Evolutionary conservation across 108 stramenopile genomes (phyloP).

Genomic region (Cyclotella baltica): DNA sequence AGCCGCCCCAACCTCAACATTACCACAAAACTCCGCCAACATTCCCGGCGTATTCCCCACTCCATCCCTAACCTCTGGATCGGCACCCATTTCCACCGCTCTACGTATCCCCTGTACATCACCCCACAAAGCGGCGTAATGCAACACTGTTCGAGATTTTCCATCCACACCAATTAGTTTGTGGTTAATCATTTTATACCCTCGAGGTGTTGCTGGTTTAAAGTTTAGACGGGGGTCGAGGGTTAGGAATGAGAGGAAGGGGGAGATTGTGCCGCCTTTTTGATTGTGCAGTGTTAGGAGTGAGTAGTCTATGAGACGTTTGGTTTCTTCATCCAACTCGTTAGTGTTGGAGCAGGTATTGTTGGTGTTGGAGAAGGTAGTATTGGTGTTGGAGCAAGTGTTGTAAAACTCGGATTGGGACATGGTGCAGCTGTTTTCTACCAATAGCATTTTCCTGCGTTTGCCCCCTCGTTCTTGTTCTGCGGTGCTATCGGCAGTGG

Average conservation of each 20-base stretch:
- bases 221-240: constrained; percentile 35
- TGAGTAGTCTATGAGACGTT: constrained; percentile 40
- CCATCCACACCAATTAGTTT: constrained; percentile 17
- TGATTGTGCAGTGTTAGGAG: constrained; percentile 32
- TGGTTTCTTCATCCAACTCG: constrained; percentile 14
- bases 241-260: constrained; percentile 40
- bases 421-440: constrained; percentile 40
- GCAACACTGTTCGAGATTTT: constrained; percentile 41
- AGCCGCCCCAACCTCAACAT: constrained; percentile 10
- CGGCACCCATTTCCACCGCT: constrained; percentile 45
- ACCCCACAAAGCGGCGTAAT: constrained; percentile 49
- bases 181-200: constrained; percentile 35
- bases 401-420: constrained; percentile 41
- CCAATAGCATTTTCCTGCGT: constrained; percentile 9
- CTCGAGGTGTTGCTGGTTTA: constrained; percentile 9
- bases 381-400: neutral
- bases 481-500: too few species aligned
- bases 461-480: neutral
- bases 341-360: neutral
- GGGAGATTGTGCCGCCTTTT: constrained; percentile 40
- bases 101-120: constrained; percentile 33
- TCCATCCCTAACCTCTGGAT: constrained; percentile 34
- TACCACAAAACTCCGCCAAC: constrained; percentile 31
- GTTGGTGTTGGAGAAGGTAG: neutral
- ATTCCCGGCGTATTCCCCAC: constrained; percentile 27